These are phyloP conservation scores for Thielaviopsis populi DNA, from an alignment of 2,329 filamentous ascomycete species.

Conservation along the genomic window DNA sequence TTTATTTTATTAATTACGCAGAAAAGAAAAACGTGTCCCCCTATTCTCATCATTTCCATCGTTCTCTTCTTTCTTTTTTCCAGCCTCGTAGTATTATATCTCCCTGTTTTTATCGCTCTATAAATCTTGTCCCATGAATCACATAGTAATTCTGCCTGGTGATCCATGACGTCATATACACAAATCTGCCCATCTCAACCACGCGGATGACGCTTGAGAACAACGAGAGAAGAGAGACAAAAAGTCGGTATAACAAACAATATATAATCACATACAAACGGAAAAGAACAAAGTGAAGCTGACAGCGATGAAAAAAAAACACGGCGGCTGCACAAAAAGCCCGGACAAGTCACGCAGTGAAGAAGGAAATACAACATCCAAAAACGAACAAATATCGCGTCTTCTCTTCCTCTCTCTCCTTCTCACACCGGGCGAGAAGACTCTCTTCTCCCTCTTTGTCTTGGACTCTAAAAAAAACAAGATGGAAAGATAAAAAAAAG, in stretches of 20 bases:
- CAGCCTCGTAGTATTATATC: too few species aligned
- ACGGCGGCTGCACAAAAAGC: not conserved
- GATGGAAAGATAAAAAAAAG: not conserved
- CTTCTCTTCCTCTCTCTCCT: not conserved
- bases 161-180: not conserved
- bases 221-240: not conserved
- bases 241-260: not conserved
- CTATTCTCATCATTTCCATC: not conserved
- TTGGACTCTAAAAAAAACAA: not conserved
- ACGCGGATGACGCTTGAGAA: too few species aligned
- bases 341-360: not conserved
- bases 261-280: not conserved
- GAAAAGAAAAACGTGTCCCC: not conserved
- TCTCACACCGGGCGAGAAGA: not conserved
- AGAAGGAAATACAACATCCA: not conserved
- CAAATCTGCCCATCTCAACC: too few species aligned
- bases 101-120: too few species aligned
- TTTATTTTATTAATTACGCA: slow-evolving; percentile 21
- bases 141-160: not conserved
- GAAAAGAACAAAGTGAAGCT: too few species aligned
- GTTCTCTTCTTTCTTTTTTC: too few species aligned
- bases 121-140: not conserved
- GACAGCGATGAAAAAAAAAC: not conserved
- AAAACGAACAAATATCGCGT: not conserved
- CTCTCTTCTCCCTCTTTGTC: not conserved